Conservation (phyloP, 169 alveolate genomes). For the Eimeria nieschulzi region DNA sequence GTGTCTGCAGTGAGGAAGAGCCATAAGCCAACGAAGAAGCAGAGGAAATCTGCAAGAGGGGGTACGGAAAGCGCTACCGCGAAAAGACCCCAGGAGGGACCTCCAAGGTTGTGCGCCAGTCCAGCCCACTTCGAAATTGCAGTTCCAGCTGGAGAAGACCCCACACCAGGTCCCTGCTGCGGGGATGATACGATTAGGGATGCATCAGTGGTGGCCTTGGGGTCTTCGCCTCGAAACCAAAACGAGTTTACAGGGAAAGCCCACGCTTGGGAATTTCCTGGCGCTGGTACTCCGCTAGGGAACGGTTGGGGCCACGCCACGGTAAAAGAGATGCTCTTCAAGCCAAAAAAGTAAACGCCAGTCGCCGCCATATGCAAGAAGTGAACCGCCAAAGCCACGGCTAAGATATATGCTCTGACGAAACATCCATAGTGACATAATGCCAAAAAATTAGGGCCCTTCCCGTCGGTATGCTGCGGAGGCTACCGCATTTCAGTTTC, state of each 20-base stretch:
- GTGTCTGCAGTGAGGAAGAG: constrained; percentile 33
- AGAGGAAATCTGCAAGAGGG: constrained; percentile 47
- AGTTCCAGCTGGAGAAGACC: constrained; percentile 22
- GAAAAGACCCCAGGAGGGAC: constrained; percentile 56
- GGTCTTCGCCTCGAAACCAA: constrained; percentile 27
- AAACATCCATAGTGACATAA: background rate
- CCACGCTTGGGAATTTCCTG: constrained; percentile 8
- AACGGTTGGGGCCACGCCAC: constrained; percentile 54
- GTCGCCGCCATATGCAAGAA: constrained; percentile 54
- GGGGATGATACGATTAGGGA: constrained; percentile 34
- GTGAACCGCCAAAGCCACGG: constrained; percentile 56
- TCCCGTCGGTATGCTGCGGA: background rate
- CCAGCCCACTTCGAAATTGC: constrained; percentile 42
- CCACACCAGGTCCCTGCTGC: constrained; percentile 15
- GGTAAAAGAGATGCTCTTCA: constrained; percentile 33
- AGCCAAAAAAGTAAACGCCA: constrained; percentile 41
- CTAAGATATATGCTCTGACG: constrained; percentile 38
- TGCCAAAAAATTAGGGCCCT: background rate
- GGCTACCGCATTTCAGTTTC: no score
- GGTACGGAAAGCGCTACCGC: constrained; percentile 35
- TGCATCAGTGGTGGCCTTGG: background rate
- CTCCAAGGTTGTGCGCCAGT: constrained; percentile 20
- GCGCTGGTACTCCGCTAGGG: background rate
- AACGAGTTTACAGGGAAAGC: constrained; percentile 43
- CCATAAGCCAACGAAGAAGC: constrained; percentile 42